Evolutionary conservation across 2,329 filamentous ascomycete genomes (phyloP), one percentile per base, ranked within the genome.

Genomic region (Scedosporium apiospermum): DNA sequence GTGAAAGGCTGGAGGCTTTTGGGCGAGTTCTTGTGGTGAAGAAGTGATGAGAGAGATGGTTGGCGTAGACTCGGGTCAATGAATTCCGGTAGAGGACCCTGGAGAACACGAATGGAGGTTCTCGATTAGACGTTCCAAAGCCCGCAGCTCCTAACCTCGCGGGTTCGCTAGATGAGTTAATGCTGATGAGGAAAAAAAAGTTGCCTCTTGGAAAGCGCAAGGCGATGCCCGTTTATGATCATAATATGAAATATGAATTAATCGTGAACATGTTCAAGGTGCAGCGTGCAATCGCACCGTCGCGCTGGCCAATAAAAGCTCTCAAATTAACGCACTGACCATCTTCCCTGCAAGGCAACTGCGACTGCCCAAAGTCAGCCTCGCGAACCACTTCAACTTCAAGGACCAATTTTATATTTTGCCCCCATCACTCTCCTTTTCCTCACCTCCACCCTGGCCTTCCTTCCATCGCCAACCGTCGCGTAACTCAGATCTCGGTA

Each of bases 241-340:
- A 38, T 38, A 38, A 38, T 38, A 30, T 30, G 27, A 34, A 34
- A 9, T 34, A 38, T 38, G 34, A 38, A 38, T 38, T 38, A 38
- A 38, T 30, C 18, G 21, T 27, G 49, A 23, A 34, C 10, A 58
- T 34, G 26, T 58, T 27, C 9, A n/a, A 58, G 27, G 55, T 18
- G 30, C 6, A 34, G 55, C 21, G 34, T 3, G 12, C 34, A 38
- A 38, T 38, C 34, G 12, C 10, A 14, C 12, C 1, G 10, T 38
- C 34, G 34, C 10, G 34, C 12, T 12, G 6, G 41, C 64, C 63
- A 64, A 64, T 65, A 18, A 57, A 64, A 63, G 62, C 46, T 58
- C 44, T 61, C 42, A 16, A 1, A 27, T n/a, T 6, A 41, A 2
- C 21, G 59, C 59, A 61, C 59, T 27, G 59, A 26, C 59, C 62